phyloP scores from a whole-genome alignment of 2,329 filamentous ascomycete species.

The Neofusicoccum parvum region DNA sequence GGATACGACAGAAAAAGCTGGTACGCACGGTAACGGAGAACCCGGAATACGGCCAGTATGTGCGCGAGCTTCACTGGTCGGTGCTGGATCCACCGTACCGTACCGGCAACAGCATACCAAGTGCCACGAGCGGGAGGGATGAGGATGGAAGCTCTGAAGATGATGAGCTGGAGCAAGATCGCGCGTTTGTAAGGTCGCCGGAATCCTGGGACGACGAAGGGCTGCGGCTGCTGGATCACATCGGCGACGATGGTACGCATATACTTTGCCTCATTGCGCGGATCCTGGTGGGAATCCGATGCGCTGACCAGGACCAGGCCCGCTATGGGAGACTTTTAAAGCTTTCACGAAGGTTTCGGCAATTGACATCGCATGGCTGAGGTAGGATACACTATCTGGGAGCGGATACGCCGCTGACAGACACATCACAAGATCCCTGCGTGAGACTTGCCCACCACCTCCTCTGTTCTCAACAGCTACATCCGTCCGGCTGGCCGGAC shows the following conservation, averaged over 20 bases:
- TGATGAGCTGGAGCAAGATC: not conserved
- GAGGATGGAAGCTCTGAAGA: not conserved
- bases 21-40: not conserved
- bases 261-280: no score
- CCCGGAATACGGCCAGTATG: not conserved
- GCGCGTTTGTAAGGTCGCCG: not conserved
- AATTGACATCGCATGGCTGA: slow-evolving; percentile 1
- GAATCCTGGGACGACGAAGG: not conserved
- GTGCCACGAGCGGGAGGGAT: no score
- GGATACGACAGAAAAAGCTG: not conserved
- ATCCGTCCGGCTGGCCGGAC: not conserved
- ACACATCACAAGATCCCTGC: not conserved
- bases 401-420: not conserved
- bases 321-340: not conserved
- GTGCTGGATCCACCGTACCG: not conserved
- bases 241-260: not conserved
- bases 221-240: not conserved
- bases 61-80: not conserved
- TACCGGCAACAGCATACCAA: not conserved
- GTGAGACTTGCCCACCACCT: not conserved
- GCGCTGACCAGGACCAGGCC: no score
- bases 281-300: no score
- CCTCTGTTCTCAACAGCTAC: not conserved
- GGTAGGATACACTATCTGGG: not conserved
- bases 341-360: not conserved